A percentile compares a stretch with the other conserved stretches of the same genome.
Evolutionary conservation across 1,284 basidiomycete species (phyloP).

Genomic region (Singerocomus rubriflavus): DNA sequence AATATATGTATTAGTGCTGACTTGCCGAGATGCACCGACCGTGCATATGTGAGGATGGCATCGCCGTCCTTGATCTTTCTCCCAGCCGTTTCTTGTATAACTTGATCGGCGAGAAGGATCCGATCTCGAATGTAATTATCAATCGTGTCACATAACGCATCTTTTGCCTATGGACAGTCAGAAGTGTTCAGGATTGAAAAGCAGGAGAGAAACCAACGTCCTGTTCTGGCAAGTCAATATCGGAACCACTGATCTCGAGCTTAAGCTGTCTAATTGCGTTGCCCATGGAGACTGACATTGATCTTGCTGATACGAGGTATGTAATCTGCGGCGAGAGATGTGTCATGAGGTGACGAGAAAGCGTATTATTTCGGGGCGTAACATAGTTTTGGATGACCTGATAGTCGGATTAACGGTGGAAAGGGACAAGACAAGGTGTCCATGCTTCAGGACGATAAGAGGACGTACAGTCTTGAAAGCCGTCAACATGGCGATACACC

Average conservation of each 20-base stretch:
- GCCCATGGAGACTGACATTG: constrained; percentile 94
- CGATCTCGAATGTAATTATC: constrained; percentile 93
- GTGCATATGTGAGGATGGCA: constrained; percentile 90
- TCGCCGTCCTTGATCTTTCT: constrained; percentile 95
- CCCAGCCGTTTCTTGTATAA: constrained; percentile 86
- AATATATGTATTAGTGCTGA: constrained; percentile 6
- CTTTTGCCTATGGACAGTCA: constrained; percentile 69
- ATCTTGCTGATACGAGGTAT: constrained; percentile 81
- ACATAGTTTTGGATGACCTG: constrained; percentile 87
- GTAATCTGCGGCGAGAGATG: constrained; percentile 90
- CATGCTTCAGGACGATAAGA: background rate
- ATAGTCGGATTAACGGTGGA: constrained; percentile 6
- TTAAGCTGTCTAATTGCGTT: constrained; percentile 95
- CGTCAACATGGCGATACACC: constrained; percentile 83
- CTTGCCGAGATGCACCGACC: constrained; percentile 44
- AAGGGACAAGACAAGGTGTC: background rate
- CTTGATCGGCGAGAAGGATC: constrained; percentile 90
- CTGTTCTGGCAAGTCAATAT: constrained; percentile 90
- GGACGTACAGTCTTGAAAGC: constrained; percentile 78
- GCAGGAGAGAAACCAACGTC: constrained; percentile 57
- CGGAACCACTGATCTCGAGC: constrained; percentile 89
- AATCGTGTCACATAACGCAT: constrained; percentile 80
- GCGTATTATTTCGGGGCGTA: constrained; percentile 78
- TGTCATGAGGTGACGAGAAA: constrained; percentile 84
- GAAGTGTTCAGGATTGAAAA: background rate